Base-by-base conservation (phyloP, 2,329 filamentous ascomycete genomes). In the Botrytis sinoallii region DNA sequence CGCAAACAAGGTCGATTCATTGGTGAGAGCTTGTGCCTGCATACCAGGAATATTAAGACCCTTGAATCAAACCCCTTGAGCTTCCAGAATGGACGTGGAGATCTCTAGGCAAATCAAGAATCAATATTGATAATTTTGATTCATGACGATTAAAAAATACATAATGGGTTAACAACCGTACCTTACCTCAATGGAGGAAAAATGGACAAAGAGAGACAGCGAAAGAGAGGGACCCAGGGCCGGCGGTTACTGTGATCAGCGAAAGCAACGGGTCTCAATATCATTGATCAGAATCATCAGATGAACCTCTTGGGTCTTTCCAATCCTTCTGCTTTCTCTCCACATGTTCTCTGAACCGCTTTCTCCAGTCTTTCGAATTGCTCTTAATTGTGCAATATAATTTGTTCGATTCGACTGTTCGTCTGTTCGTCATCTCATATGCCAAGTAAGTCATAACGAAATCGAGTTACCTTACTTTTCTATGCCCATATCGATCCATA, bases 101-200 rank as follows among this genome's bases (percentile, higher is more conserved):
- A 68, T 68, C 52, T 59, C 61, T 40, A 67, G 38, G 44, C 61
- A 67, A 72, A 67, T 67, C 70, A 67, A 67, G 70, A 52, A 66
- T 44, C 60, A 71, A 72, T 72, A 72, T 72, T 72, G 48, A 68
- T 59, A 68, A 68, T 60, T 68, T 46, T 67, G 63, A 68, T 59
- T 57, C 22, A 60, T 68, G 22, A 38, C 52, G 40, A 68, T 60
- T 40, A n/a, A 72, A 35, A 42, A 46, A 66, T 25, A 32, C 22
- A n/a, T 32, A 57, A 42, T 48, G 70, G 57, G 70, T 72, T 48
- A 72, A 67, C 46, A 67, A 65, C 59, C 32, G 57, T 55, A 20
- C 44, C 60, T 42, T 32, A 32, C 55, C 40, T 65, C 22, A 42
- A 20, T 59, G 16, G 46, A 32, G 32, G 67, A 48, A 35, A 57